Evolutionary conservation across 306 rosid species (phyloP).

Genomic region (Notholithocarpus densiflorus): DNA sequence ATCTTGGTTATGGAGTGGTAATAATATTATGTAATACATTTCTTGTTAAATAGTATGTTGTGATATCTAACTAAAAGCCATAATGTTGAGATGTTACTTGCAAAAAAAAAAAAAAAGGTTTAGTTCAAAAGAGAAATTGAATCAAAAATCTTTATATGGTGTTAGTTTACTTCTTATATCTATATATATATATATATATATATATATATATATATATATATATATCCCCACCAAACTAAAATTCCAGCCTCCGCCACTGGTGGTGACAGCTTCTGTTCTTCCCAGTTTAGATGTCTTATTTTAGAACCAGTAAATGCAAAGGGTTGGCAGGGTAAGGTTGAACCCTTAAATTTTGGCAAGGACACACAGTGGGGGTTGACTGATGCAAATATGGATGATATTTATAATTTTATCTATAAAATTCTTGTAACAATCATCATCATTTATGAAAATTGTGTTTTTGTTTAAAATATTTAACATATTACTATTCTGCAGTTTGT

Average conservation of each 20-base stretch:
- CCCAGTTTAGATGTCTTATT: background rate
- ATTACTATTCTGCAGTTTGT: slow-evolving; percentile 55
- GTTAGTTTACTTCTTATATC: too few relatives aligned
- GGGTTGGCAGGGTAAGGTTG: background rate
- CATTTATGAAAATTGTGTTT: too few relatives aligned
- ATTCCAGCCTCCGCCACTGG: too few relatives aligned
- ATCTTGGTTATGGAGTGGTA: background rate
- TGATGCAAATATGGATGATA: background rate
- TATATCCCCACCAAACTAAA: too few relatives aligned
- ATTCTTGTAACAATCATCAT: slow-evolving; percentile 1
- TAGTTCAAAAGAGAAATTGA: too few relatives aligned
- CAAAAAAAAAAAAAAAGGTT: too few relatives aligned
- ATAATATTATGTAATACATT: background rate
- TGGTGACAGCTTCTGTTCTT: background rate
- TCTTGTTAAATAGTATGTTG: background rate
- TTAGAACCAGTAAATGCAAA: background rate
- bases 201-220: too few relatives aligned
- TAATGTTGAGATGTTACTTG: too few relatives aligned
- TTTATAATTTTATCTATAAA: background rate
- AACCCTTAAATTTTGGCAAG: background rate
- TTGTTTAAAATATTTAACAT: slow-evolving; percentile 26
- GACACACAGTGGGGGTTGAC: background rate
- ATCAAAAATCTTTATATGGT: too few relatives aligned
- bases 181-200: too few relatives aligned
- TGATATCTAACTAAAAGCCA: background rate